phyloP scores from a whole-genome alignment of 257 asterid genomes.

The Nicotiana otophora region DNA sequence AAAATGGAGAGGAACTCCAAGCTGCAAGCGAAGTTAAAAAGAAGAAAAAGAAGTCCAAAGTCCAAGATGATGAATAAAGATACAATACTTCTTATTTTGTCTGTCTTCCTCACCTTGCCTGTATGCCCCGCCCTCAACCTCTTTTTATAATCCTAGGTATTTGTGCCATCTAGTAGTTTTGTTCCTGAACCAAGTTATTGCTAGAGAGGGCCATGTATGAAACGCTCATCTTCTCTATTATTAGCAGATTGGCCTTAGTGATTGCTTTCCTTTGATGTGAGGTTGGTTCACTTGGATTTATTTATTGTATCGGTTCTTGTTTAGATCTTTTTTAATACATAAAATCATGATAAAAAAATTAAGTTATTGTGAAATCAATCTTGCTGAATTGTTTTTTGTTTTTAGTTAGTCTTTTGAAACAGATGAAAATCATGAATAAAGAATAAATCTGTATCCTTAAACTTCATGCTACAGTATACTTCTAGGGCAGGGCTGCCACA shows the following conservation, averaged over 20 bases:
- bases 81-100: not conserved
- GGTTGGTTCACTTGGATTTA: not conserved
- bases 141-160: not conserved
- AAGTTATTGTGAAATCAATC: too few species aligned
- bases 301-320: not conserved
- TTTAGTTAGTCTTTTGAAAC: too few species aligned
- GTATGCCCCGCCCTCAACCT: not conserved
- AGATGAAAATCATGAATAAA: too few species aligned
- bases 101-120: not conserved
- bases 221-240: not conserved
- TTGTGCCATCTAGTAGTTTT: not conserved
- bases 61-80: conserved; percentile 30
- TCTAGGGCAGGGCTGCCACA: too few species aligned
- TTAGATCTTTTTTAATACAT: too few species aligned
- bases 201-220: not conserved
- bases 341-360: too few species aligned
- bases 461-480: too few species aligned
- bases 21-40: conserved; percentile 40
- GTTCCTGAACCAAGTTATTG: not conserved
- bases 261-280: not conserved
- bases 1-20: conserved; percentile 24
- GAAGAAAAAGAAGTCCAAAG: conserved; percentile 52
- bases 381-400: too few species aligned
- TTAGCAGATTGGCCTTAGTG: not conserved
- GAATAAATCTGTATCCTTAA: too few species aligned